Conservation (phyloP, 2,329 filamentous ascomycete species). For the Aspergillus brunneoviolaceus region DNA sequence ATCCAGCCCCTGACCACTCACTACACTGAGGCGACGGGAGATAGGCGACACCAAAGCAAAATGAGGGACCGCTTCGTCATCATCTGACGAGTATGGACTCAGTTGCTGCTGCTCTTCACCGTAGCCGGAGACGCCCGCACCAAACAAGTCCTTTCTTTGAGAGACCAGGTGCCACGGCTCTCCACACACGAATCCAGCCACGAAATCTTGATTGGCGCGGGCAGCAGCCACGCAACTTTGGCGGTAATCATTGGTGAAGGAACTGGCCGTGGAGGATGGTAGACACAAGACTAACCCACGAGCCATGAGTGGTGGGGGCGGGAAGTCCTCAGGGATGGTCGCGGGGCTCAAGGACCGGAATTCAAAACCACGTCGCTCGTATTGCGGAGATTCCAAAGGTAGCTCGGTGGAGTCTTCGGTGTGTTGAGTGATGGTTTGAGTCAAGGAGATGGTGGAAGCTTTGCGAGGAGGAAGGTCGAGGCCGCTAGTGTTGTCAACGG, state of each 20-base stretch:
- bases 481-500: conserved; percentile 15
- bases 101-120: conserved; percentile 18
- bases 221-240: conserved; percentile 38
- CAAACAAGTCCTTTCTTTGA: conserved; percentile 29
- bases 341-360: conserved; percentile 12
- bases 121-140: conserved; percentile 20
- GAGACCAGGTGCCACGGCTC: conserved; percentile 39
- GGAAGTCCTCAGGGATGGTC: conserved; percentile 26
- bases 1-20: conserved; percentile 16
- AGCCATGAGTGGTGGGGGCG: conserved; percentile 36
- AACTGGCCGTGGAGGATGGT: conserved; percentile 30
- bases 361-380: conserved; percentile 13
- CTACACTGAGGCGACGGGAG: conserved; percentile 11
- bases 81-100: conserved; percentile 19
- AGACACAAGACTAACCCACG: conserved; percentile 39
- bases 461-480: conserved; percentile 33
- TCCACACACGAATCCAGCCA: conserved; percentile 37
- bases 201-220: conserved; percentile 42
- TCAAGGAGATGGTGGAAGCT: conserved; percentile 44
- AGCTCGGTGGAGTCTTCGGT: conserved; percentile 30
- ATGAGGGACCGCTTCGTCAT: conserved; percentile 13
- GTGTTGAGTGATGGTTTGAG: conserved; percentile 39
- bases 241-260: conserved; percentile 36
- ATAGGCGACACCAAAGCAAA: conserved; percentile 22
- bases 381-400: conserved; percentile 12